Conservation (phyloP, 176 grass and related monocot species). For the Eragrostis curvula region DNA sequence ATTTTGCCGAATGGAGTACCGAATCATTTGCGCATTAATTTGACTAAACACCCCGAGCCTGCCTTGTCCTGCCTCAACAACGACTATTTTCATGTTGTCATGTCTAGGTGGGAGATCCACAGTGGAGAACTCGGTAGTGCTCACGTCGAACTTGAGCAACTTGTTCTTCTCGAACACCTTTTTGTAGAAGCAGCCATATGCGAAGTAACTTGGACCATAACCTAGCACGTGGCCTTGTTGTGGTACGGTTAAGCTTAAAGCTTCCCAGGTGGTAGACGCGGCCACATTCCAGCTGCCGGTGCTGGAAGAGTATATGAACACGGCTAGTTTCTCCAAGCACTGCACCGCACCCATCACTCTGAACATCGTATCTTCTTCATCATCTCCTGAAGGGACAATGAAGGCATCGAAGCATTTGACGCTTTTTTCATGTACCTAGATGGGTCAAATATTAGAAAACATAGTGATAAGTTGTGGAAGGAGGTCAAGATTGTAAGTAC, state of each 20-base stretch:
- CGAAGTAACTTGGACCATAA: background rate
- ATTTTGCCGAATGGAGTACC: background rate
- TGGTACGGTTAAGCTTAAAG: background rate
- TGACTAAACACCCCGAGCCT: background rate
- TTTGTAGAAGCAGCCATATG: background rate
- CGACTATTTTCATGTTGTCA: background rate
- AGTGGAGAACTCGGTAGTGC: background rate
- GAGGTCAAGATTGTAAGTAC: too few species aligned
- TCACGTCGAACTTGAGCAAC: background rate
- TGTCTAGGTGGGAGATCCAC: background rate
- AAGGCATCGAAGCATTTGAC: background rate
- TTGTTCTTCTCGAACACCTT: background rate
- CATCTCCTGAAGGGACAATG: background rate
- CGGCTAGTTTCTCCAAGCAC: background rate
- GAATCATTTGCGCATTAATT: background rate
- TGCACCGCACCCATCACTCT: background rate
- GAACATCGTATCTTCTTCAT: slow-evolving; percentile 10
- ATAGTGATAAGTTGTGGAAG: too few species aligned
- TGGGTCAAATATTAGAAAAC: too few species aligned
- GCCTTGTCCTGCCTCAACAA: background rate
- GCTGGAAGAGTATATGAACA: background rate
- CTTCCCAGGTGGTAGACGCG: background rate
- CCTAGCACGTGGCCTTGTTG: background rate
- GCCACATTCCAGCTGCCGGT: background rate
- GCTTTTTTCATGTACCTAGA: background rate